A percentile compares a stretch with the other conserved stretches of the same genome.
phyloP scores from a whole-genome alignment of 345 rosid species.

The Syzygium grande region DNA sequence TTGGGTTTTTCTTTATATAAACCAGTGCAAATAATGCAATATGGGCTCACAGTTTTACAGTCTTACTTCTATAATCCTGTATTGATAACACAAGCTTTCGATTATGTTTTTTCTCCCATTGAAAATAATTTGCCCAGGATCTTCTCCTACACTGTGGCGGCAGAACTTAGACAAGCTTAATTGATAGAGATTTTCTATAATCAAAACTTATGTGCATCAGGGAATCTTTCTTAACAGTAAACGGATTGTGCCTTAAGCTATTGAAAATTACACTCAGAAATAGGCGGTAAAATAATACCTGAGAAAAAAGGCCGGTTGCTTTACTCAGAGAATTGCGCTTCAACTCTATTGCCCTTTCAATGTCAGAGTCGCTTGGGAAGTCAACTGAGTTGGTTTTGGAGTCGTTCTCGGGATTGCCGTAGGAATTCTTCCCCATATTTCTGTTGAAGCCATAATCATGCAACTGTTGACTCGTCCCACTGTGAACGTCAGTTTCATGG shows the following conservation, averaged over 20 bases:
- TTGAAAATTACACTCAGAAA: neutral
- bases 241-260: neutral
- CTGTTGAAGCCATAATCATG: conserved; percentile 1
- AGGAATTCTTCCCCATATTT: neutral
- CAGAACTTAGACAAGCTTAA: neutral
- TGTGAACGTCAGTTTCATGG: conserved; percentile 10
- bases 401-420: neutral
- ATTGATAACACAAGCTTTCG: neutral
- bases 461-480: neutral
- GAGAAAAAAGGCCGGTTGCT: neutral
- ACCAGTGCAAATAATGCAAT: neutral
- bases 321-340: conserved; percentile 28
- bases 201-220: neutral
- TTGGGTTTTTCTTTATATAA: neutral
- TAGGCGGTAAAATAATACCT: neutral
- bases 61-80: neutral
- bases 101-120: neutral
- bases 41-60: neutral
- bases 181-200: neutral
- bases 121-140: neutral
- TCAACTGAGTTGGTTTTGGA: neutral
- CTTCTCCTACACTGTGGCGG: neutral
- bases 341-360: conserved; percentile 1
- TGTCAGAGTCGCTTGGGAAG: neutral
- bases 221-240: neutral